Percentiles rank a stretch among this genome's conserved stretches.
Evolutionary conservation across 768 basidiomycete genomes (phyloP).

Genomic region (Cystobasidium tubakii): DNA sequence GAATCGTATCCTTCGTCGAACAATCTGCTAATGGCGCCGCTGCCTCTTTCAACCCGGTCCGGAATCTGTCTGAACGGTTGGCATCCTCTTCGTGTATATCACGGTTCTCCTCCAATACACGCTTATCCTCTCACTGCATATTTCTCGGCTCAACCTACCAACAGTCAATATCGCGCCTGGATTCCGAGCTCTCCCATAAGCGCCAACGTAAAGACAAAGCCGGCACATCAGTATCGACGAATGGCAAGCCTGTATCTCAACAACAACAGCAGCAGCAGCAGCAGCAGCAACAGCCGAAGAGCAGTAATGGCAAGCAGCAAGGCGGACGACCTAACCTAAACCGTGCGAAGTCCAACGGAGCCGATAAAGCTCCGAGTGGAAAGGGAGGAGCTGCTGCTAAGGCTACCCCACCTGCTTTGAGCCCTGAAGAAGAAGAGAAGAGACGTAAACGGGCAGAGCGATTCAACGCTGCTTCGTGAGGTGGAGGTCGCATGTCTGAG

Average conservation of each 20-base stretch:
- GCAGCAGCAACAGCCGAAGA: not conserved
- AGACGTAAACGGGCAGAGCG: slow-evolving; percentile 13
- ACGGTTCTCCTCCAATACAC: no score
- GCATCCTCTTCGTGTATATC: not conserved
- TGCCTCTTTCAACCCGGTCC: no score
- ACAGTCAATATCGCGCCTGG: slow-evolving; percentile 12
- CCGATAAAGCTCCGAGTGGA: not conserved
- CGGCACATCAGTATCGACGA: not conserved
- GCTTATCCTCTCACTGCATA: not conserved
- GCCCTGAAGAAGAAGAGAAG: slow-evolving; percentile 37
- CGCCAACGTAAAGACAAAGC: slow-evolving; percentile 9
- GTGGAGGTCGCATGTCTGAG: not conserved
- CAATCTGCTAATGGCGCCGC: no score
- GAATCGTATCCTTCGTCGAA: no score
- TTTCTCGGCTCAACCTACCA: not conserved
- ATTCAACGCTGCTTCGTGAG: not conserved
- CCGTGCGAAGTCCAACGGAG: not conserved
- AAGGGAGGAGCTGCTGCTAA: slow-evolving; percentile 18
- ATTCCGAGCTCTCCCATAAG: slow-evolving; percentile 31
- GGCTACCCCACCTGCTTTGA: slow-evolving; percentile 24
- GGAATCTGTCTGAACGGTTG: no score
- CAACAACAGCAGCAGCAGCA: not conserved
- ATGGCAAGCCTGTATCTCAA: not conserved
- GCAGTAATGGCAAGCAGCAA: not conserved
- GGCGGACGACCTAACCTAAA: not conserved